phyloP scores from a whole-genome alignment of 75 land plant species.

The Isoetes taiwanensis region DNA sequence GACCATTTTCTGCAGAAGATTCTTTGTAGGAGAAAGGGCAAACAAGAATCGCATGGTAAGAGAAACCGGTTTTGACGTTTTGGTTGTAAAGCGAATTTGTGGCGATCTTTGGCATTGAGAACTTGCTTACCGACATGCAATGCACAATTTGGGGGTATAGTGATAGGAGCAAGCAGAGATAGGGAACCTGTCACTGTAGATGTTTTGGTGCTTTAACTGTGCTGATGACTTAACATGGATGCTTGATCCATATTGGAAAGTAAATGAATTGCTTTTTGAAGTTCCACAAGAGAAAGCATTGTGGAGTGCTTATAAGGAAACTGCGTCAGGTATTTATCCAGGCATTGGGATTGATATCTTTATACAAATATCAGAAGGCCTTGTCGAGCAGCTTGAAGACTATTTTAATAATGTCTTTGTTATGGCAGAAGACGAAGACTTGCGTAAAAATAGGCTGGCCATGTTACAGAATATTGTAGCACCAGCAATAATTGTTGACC shows the following conservation, averaged over 20 bases:
- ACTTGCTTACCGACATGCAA: conserved; percentile 90
- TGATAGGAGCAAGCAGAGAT: conserved; percentile 76
- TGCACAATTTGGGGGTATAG: conserved; percentile 86
- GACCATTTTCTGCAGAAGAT: conserved; percentile 79
- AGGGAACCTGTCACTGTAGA: conserved; percentile 93
- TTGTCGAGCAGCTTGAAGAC: conserved; percentile 63
- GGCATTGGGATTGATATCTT: conserved; percentile 74
- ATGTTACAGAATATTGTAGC: conserved; percentile 56
- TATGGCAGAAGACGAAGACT: conserved; percentile 76
- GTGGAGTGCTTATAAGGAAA: conserved; percentile 45
- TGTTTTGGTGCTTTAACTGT: conserved; percentile 97
- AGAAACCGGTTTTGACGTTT: conserved; percentile 95
- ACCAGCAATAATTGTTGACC: conserved; percentile 66
- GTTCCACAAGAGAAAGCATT: conserved; percentile 53
- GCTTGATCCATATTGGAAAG: no score
- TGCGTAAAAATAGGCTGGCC: conserved; percentile 72
- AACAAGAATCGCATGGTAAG: conserved; percentile 91
- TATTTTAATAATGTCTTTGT: conserved; percentile 80
- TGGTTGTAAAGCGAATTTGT: conserved; percentile 96
- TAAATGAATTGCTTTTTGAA: conserved; percentile 48
- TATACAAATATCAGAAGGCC: conserved; percentile 41
- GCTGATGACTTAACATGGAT: no score
- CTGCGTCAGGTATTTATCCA: conserved; percentile 37
- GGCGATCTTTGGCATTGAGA: conserved; percentile 93
- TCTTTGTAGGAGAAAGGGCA: conserved; percentile 94